Conservation (phyloP, 306 rosid species). For the Prunus campanulata region DNA sequence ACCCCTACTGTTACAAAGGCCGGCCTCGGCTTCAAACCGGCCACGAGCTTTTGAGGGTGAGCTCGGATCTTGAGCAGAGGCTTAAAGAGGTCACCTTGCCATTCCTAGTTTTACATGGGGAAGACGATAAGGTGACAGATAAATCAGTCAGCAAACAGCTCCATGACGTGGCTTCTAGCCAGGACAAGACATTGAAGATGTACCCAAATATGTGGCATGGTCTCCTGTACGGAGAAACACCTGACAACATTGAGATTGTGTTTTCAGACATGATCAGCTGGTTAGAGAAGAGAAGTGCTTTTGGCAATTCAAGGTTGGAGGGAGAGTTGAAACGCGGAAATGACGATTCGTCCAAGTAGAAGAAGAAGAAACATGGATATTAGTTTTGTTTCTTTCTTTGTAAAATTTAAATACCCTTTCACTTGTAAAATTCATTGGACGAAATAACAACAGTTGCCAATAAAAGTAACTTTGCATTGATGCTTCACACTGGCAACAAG, state of each 20-base stretch:
- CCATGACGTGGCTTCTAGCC: constrained; percentile 52
- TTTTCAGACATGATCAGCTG: constrained; percentile 66
- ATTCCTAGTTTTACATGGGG: constrained; percentile 69
- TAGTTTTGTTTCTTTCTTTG: not conserved
- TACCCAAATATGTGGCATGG: constrained; percentile 95
- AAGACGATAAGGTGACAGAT: constrained; percentile 70
- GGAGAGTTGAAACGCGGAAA: constrained; percentile 50
- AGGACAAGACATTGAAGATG: constrained; percentile 67
- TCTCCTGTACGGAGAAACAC: constrained; percentile 77
- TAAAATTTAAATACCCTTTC: not conserved
- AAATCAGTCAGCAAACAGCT: constrained; percentile 62
- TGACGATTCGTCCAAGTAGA: constrained; percentile 23
- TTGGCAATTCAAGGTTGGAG: constrained; percentile 60
- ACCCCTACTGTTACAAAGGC: constrained; percentile 74
- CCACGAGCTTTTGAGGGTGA: constrained; percentile 52
- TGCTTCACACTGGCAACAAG: no score
- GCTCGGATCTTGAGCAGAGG: constrained; percentile 47
- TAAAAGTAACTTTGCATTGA: not conserved
- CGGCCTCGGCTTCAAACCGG: constrained; percentile 81
- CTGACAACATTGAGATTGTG: constrained; percentile 53
- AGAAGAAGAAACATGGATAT: not conserved
- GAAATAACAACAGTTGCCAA: not conserved
- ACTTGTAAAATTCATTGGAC: not conserved
- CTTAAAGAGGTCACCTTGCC: constrained; percentile 71
- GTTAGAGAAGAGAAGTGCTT: constrained; percentile 40